Base-by-base conservation (phyloP, 1,284 basidiomycete genomes). In the Apiotrichum montevideense region DNA sequence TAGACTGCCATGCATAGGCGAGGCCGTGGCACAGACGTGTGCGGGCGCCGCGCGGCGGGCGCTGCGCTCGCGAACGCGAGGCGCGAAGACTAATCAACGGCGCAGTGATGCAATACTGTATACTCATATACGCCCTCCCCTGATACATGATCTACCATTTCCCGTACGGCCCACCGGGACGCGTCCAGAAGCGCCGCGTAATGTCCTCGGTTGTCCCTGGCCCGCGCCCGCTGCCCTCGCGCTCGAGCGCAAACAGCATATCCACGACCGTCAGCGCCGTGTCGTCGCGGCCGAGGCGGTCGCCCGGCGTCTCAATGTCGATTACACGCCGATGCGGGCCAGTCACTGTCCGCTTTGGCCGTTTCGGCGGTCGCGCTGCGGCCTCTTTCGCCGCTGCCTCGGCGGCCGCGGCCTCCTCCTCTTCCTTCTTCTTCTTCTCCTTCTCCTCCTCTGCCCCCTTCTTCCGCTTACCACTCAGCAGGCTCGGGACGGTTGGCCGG, bases 231-330 rank as follows among this genome's bases (percentile, higher is more conserved):
- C 59, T 35, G 2, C 64, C 66, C 33, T 70, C 69, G 55, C 65
- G 64, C 51, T 73, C 71, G 44, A 75, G 53, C n/a, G 69, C 73
- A 58, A 73, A 75, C 33, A 69, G 54, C 40, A 73, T 43, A 56
- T 75, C 73, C 14, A 65, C 62, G 35, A 69, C 33, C 8, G 73
- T 73, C 10, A 75, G 53, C 5, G 65, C 70, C 39, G 59, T 59
- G 52, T 73, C 70, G 59, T 73, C 73, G 32, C 58, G 47, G 0
- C 69, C 63, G 45, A 48, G 58, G 54, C 43, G 57, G 51, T 62
- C 60, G 35, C 57, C 58, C 3, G 37, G 35, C 13, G 42, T 15
- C n/a, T 59, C 56, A 10, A 63, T 51, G 40, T 63, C 58, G 6
- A 63, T 21, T 4, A 46, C 42, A 3, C 58, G 56, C n/a, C 57